phyloP scores from a whole-genome alignment of 108 stramenopile genomes.

The Parietichytrium sp. region DNA sequence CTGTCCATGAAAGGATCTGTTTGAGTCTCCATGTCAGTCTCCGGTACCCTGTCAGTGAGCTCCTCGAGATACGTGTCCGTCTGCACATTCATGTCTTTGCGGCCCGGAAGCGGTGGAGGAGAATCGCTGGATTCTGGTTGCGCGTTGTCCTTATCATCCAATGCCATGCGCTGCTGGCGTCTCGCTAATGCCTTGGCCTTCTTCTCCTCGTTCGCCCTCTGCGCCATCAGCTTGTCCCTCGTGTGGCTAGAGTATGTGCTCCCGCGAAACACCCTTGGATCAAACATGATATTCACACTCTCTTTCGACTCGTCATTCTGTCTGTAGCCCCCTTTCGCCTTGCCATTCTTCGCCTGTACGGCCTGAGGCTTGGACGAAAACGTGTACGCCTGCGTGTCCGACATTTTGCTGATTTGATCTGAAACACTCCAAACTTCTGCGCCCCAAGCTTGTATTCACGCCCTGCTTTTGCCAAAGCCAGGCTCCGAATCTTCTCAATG shows the following conservation, averaged over 20 bases:
- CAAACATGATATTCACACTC: constrained; percentile 46
- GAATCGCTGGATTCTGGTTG: neutral
- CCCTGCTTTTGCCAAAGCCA: no score
- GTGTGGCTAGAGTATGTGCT: constrained; percentile 63
- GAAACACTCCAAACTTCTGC: no score
- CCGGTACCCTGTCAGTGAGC: constrained; percentile 59
- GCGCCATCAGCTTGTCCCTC: neutral
- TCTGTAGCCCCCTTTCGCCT: constrained; percentile 15
- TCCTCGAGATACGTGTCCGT: constrained; percentile 67
- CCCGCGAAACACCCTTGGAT: constrained; percentile 63
- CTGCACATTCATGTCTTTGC: constrained; percentile 62
- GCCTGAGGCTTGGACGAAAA: constrained; percentile 13
- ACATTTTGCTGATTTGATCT: no score
- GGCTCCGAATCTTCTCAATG: no score
- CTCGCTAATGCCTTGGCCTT: neutral
- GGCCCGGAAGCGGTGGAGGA: constrained; percentile 58
- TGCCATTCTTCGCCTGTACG: neutral
- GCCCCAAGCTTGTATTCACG: no score
- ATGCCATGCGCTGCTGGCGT: constrained; percentile 29
- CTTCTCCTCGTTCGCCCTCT: neutral
- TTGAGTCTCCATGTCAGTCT: constrained; percentile 59
- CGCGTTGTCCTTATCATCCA: neutral
- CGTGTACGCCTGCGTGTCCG: constrained; percentile 31
- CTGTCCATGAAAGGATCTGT: constrained; percentile 63
- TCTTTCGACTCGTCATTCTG: neutral